These are phyloP conservation scores for Linnemannia hyalina DNA, from an alignment of 192 early-diverging fungal species.

Conservation along the genomic window DNA sequence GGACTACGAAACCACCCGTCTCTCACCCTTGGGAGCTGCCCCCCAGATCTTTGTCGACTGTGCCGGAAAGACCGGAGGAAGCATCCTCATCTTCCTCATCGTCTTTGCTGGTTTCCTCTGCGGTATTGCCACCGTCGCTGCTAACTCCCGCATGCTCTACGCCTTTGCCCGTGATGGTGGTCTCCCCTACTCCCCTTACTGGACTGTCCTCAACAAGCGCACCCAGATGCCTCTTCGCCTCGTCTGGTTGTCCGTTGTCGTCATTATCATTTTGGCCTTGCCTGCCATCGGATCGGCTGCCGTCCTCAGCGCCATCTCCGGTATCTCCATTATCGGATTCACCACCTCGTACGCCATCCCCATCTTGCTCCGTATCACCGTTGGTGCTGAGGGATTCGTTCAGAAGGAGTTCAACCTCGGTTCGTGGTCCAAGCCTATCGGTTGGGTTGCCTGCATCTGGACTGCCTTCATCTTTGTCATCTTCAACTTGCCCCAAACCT, in stretches of 20 bases:
- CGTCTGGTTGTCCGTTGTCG: slow-evolving; percentile 40
- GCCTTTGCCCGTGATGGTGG: slow-evolving; percentile 62
- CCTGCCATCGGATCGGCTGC: slow-evolving; percentile 52
- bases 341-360: slow-evolving; percentile 54
- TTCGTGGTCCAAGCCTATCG: slow-evolving; percentile 26
- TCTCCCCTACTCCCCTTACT: slow-evolving; percentile 42
- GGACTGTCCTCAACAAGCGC: slow-evolving; percentile 46
- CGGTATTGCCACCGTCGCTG: slow-evolving; percentile 54
- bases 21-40: slow-evolving; percentile 18
- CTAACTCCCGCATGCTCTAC: slow-evolving; percentile 59
- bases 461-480: slow-evolving; percentile 54
- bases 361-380: slow-evolving; percentile 42
- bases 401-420: slow-evolving; percentile 54
- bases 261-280: slow-evolving; percentile 43
- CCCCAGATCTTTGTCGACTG: slow-evolving; percentile 55
- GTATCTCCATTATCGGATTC: slow-evolving; percentile 49
- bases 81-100: slow-evolving; percentile 52
- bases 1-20: slow-evolving; percentile 32
- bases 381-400: slow-evolving; percentile 38
- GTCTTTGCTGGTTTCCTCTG: slow-evolving; percentile 58
- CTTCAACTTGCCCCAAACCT: slow-evolving; percentile 50
- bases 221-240: slow-evolving; percentile 45
- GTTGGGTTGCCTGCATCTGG: slow-evolving; percentile 46
- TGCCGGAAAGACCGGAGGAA: slow-evolving; percentile 46
- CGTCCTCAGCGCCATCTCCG: slow-evolving; percentile 47